Percentiles rank a stretch among this genome's conserved stretches.
Conservation (phyloP, 225 moss, liverwort and hornwort species). For the Pseudoscleropodium purum region DNA sequence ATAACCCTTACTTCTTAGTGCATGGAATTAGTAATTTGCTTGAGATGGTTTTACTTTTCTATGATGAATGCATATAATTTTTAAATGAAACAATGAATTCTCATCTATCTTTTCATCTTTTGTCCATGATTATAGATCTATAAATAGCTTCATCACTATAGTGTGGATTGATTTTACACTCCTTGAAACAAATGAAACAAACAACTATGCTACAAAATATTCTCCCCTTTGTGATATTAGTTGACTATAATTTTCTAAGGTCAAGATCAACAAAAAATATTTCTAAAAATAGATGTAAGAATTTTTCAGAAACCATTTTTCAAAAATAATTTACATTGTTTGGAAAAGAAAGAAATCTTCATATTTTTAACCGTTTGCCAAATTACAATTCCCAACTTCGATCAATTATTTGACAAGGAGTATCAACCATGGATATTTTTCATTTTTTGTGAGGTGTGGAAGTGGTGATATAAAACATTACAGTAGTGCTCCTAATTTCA, state of each 20-base stretch:
- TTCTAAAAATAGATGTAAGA: background rate
- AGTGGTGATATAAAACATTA: no score
- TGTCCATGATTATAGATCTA: background rate
- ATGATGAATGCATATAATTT: background rate
- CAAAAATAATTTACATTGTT: no score
- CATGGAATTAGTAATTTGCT: background rate
- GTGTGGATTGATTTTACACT: background rate
- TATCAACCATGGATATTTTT: background rate
- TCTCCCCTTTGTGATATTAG: rapidly evolving
- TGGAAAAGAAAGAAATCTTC: no score
- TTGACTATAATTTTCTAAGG: rapidly evolving
- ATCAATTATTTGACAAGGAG: background rate
- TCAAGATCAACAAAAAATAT: background rate
- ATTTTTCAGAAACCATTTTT: rapidly evolving
- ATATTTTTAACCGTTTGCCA: rapidly evolving
- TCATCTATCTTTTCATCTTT: background rate
- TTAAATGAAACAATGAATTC: background rate
- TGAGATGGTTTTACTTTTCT: background rate
- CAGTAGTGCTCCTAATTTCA: no score
- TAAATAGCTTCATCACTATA: background rate
- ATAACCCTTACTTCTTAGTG: rapidly evolving
- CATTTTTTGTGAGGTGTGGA: no score
- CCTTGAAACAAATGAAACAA: background rate
- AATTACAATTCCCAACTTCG: background rate
- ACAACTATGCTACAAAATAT: no score